Percentiles rank a stretch among this genome's conserved stretches.
phyloP scores from a whole-genome alignment of 2,329 filamentous ascomycete species.

The Fusarium sp. region DNA sequence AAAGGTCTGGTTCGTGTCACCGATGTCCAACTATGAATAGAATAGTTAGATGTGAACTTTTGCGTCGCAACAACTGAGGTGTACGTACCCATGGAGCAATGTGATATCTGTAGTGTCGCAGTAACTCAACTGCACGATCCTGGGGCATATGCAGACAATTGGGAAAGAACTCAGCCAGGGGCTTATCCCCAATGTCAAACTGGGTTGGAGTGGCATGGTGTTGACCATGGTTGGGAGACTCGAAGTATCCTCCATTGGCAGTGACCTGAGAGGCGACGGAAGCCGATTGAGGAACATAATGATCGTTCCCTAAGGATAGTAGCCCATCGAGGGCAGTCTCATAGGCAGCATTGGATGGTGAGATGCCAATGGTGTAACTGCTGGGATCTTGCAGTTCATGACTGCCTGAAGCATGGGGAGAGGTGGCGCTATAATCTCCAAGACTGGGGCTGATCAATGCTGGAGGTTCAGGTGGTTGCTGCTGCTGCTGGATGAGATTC shows the following conservation, averaged over 20 bases:
- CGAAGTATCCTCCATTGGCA: constrained; percentile 20
- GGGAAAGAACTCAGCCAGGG: constrained; percentile 28
- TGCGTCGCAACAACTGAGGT: not conserved
- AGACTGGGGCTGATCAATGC: constrained; percentile 17
- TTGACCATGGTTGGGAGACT: constrained; percentile 16
- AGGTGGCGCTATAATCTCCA: constrained; percentile 17
- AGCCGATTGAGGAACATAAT: constrained; percentile 22
- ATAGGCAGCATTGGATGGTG: constrained; percentile 44
- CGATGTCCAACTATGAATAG: constrained; percentile 55
- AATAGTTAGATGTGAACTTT: constrained; percentile 10
- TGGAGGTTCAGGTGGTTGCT: constrained; percentile 8
- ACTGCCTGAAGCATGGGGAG: constrained; percentile 7
- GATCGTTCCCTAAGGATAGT: constrained; percentile 49
- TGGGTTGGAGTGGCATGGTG: constrained; percentile 9
- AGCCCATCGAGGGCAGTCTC: constrained; percentile 51
- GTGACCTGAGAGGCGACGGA: constrained; percentile 17
- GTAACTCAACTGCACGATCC: constrained; percentile 46
- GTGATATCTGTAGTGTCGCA: constrained; percentile 59
- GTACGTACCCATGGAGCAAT: constrained; percentile 58
- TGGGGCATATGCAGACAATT: constrained; percentile 44
- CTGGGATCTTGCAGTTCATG: constrained; percentile 10
- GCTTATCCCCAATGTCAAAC: constrained; percentile 14
- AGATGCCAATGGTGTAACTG: constrained; percentile 34
- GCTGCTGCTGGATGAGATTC: constrained; percentile 2
- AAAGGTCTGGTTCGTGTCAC: constrained; percentile 55